Evolutionary conservation across 2,329 filamentous ascomycete species (phyloP).

Genomic region (Beauveria varroae): DNA sequence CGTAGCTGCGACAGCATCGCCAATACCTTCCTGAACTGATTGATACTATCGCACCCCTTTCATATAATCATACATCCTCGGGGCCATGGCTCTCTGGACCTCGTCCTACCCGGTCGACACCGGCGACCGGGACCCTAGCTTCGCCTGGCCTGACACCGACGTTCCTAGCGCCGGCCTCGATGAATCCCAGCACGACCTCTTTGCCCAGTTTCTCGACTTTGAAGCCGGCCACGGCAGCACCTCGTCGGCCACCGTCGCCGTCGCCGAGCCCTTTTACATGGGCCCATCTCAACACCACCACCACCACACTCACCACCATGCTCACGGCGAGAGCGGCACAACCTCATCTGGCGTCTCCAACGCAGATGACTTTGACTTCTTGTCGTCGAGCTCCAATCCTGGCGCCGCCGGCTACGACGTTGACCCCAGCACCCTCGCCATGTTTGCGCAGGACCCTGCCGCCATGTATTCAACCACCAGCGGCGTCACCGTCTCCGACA

Average conservation of each 20-base stretch:
- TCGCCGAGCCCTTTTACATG: slow-evolving; percentile 22
- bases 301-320: background rate
- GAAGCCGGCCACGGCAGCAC: slow-evolving; percentile 20
- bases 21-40: background rate
- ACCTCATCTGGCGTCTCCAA: slow-evolving; percentile 29
- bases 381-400: slow-evolving; percentile 26
- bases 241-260: slow-evolving; percentile 14
- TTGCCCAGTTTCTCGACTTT: slow-evolving; percentile 31
- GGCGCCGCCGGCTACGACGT: slow-evolving; percentile 22
- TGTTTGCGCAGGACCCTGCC: slow-evolving; percentile 12
- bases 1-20: background rate
- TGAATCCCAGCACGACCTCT: slow-evolving; percentile 26
- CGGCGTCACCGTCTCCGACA: slow-evolving; percentile 33
- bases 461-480: background rate
- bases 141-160: slow-evolving; percentile 29
- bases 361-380: slow-evolving; percentile 29
- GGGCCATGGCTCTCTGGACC: slow-evolving; percentile 29
- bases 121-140: slow-evolving; percentile 27
- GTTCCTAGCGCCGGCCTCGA: slow-evolving; percentile 17
- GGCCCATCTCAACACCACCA: slow-evolving; percentile 10
- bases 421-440: slow-evolving; percentile 22
- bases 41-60: background rate
- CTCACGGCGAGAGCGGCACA: slow-evolving; percentile 21
- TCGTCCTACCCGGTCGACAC: slow-evolving; percentile 27
- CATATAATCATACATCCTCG: background rate